Evolutionary conservation across 495 filamentous ascomycete species (phyloP).

Genomic region (Penicillium subrubescens): DNA sequence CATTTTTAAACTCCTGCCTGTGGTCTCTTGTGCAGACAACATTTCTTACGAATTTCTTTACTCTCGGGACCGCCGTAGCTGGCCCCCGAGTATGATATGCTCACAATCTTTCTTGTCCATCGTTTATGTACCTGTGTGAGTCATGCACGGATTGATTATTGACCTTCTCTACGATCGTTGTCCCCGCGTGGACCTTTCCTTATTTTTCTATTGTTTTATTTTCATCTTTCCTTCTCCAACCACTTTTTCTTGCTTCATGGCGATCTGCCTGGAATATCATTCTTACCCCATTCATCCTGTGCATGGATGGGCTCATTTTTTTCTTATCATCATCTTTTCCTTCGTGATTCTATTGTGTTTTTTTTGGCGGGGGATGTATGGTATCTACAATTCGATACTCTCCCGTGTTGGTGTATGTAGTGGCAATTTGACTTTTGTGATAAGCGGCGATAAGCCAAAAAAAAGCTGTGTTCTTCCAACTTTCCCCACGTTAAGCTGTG

Average conservation of each 20-base stretch:
- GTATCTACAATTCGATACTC: slow-evolving; percentile 3
- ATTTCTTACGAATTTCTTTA: slow-evolving; percentile 49
- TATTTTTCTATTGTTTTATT: slow-evolving; percentile 6
- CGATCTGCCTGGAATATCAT: slow-evolving; percentile 21
- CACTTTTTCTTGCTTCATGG: slow-evolving; percentile 18
- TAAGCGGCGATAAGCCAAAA: slow-evolving; percentile 24
- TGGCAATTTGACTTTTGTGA: slow-evolving; percentile 24
- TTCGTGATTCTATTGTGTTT: slow-evolving; percentile 22
- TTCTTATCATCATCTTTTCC: slow-evolving; percentile 18
- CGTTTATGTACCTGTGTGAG: slow-evolving; percentile 41
- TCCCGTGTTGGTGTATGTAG: slow-evolving; percentile 15
- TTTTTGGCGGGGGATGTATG: slow-evolving; percentile 14
- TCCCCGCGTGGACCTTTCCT: slow-evolving; percentile 20
- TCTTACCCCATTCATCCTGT: slow-evolving; percentile 31
- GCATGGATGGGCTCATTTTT: slow-evolving; percentile 20
- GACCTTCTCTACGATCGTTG: slow-evolving; percentile 35
- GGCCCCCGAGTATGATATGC: slow-evolving; percentile 42
- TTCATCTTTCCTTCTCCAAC: slow-evolving; percentile 10
- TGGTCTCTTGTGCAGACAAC: slow-evolving; percentile 26
- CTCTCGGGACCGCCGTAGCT: slow-evolving; percentile 26
- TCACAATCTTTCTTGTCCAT: slow-evolving; percentile 40
- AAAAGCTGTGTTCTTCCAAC: slow-evolving; percentile 9
- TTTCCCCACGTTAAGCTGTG: neutral
- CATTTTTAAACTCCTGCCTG: slow-evolving; percentile 8
- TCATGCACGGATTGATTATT: slow-evolving; percentile 35